Conservation (phyloP, 768 basidiomycete genomes). For the Trametes coccinea region DNA sequence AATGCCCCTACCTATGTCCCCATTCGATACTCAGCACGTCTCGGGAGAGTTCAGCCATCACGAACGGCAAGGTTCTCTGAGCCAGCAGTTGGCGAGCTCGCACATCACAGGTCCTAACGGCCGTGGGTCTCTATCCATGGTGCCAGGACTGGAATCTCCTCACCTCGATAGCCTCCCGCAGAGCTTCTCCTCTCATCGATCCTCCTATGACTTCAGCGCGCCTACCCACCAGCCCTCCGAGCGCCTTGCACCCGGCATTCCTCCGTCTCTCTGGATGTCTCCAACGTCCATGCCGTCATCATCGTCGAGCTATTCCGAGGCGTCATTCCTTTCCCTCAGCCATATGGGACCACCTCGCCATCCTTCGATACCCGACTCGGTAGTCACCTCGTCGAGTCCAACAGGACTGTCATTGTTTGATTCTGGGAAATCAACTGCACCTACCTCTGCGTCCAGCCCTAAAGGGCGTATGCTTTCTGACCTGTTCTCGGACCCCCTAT, state of each 20-base stretch:
- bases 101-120: conserved; percentile 13
- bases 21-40: conserved; percentile 19
- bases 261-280: conserved; percentile 87
- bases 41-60: conserved; percentile 19
- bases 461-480: conserved; percentile 35
- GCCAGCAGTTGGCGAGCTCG: conserved; percentile 18
- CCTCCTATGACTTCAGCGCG: conserved; percentile 30
- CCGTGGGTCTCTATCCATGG: conserved; percentile 14
- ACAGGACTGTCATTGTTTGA: conserved; percentile 32
- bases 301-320: conserved; percentile 37
- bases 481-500: conserved; percentile 71
- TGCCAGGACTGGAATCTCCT: conserved; percentile 17
- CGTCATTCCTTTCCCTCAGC: conserved; percentile 27
- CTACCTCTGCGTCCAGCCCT: conserved; percentile 31
- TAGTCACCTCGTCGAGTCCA: conserved; percentile 29
- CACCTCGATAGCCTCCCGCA: conserved; percentile 20
- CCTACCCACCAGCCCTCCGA: conserved; percentile 40
- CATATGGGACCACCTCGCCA: conserved; percentile 27
- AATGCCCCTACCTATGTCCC: conserved; percentile 19
- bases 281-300: conserved; percentile 53
- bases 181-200: conserved; percentile 23
- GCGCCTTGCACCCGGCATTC: conserved; percentile 55
- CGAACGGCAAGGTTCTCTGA: conserved; percentile 26
- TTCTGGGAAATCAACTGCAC: conserved; percentile 30
- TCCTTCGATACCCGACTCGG: conserved; percentile 23